A percentile compares a stretch with the other conserved stretches of the same genome.
phyloP scores from a whole-genome alignment of 768 basidiomycete species.

The Rhodocollybia butyracea region DNA sequence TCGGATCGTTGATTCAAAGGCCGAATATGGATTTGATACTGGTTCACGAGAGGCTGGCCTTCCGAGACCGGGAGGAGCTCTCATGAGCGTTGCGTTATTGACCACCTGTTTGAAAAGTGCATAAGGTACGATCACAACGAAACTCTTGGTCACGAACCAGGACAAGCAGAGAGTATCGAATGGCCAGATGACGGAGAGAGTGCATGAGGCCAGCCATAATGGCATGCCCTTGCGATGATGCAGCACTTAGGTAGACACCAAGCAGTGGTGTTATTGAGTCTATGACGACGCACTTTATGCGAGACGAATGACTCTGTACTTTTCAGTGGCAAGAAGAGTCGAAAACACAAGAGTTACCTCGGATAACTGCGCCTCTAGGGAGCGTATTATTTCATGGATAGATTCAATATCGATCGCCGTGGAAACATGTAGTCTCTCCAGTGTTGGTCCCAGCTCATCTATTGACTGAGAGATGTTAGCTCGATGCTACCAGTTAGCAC shows the following conservation, averaged over 20 bases:
- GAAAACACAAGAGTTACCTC: conserved; percentile 2
- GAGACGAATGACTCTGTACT: conserved; percentile 9
- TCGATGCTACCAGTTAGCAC: conserved; percentile 2
- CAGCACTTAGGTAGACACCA: conserved; percentile 57
- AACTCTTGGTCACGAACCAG: conserved; percentile 35
- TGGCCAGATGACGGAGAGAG: conserved; percentile 50
- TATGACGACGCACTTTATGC: conserved; percentile 49
- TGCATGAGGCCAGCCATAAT: conserved; percentile 72
- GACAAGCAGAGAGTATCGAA: conserved; percentile 40
- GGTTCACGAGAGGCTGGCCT: conserved; percentile 14
- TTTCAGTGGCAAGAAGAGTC: conserved; percentile 3
- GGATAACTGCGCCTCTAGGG: conserved; percentile 14
- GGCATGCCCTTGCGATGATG: conserved; percentile 74
- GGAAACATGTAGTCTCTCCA: conserved; percentile 59
- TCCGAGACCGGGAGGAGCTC: conserved; percentile 12
- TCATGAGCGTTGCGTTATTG: conserved; percentile 46
- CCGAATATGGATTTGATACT: conserved; percentile 31
- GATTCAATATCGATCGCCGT: conserved; percentile 56
- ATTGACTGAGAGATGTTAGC: not conserved
- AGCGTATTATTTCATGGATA: conserved; percentile 49
- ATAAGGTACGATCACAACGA: conserved; percentile 17
- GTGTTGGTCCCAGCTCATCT: conserved; percentile 12
- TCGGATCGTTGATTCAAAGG: conserved; percentile 33
- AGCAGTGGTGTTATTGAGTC: conserved; percentile 66
- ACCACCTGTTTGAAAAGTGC: conserved; percentile 42